Conservation (phyloP, 169 alveolate species). For the Miamiensis avidus region DNA sequence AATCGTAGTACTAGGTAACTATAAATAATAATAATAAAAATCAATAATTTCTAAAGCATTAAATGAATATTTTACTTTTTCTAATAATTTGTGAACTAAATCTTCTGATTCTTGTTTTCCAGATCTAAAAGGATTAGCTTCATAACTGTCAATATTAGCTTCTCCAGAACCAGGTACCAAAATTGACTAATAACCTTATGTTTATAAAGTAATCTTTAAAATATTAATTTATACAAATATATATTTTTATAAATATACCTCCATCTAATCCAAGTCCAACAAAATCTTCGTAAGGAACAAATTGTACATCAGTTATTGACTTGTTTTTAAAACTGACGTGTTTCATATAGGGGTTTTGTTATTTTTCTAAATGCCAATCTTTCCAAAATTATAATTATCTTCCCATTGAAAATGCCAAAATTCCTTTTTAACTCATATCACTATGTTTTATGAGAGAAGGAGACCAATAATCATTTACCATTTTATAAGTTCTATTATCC, state of each 20-base stretch:
- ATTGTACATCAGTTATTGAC: constrained; percentile 73
- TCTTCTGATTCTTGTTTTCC: constrained; percentile 86
- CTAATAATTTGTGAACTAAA: constrained; percentile 89
- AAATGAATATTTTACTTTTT: constrained; percentile 63
- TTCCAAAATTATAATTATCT: constrained; percentile 88
- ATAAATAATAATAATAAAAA: not conserved
- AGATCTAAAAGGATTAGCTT: constrained; percentile 87
- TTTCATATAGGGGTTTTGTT: constrained; percentile 87
- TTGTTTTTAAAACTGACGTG: constrained; percentile 69
- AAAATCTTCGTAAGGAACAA: constrained; percentile 95
- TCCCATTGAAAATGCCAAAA: constrained; percentile 81
- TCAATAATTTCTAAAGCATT: not conserved
- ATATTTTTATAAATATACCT: not conserved
- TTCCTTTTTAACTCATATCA: constrained; percentile 84
- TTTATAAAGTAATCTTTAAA: not conserved
- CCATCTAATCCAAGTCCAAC: constrained; percentile 90
- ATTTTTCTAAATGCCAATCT: constrained; percentile 75
- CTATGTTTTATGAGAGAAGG: constrained; percentile 63
- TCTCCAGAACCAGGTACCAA: constrained; percentile 95
- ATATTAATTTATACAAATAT: no score
- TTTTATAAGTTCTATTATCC: constrained; percentile 92
- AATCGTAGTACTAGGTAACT: constrained; percentile 92
- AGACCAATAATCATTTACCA: constrained; percentile 62
- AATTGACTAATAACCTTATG: constrained; percentile 83
- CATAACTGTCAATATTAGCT: constrained; percentile 93